Base-by-base conservation (phyloP, 352 stramenopile species). In the Phytophthora sojae region DNA sequence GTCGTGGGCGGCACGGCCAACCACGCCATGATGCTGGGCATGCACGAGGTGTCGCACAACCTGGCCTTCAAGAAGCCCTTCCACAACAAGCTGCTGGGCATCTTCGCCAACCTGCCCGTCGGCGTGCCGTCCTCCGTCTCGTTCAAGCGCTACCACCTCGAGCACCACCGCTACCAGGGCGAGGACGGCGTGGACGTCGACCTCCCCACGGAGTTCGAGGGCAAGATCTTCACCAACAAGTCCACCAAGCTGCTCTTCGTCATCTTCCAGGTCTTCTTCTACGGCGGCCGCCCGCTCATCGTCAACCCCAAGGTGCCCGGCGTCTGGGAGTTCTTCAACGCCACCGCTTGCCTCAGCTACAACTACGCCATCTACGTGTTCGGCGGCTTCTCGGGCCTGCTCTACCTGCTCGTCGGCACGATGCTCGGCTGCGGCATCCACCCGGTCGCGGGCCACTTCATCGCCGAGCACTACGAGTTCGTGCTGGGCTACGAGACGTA, bases 141-240 rank as follows among this genome's bases (percentile, higher is more conserved):
- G 25, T 99, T 99, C 81, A 99, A 98, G 81, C 80, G 94, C 11
- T 99, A 99, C 82, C 97, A 99, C 81, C 92, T 98, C 76, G 96
- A 99, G 69, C 97, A 99, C 87, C 97, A 99, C 82, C 90, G 94
- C 23, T 98, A 97, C 76, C 94, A 99, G 79, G 97, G 97, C 54
- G 92, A 97, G 44, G 86, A 99, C 54, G 86, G 89, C 57, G 78
- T 98, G 12, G 97, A 99, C 76, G 88, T 98, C 7, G 97, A 99
- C 67, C 88, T 99, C 35, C 96, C 97, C 0, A 98, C 95, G 1
- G 69, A 87, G 4, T 63, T 90, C 12, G 97, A 99, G 76, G 94
- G 82, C 49, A 86, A 92, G 58, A 87, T 98, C 58, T 97, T 99
- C 76, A 83, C 75, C 71, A 93, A 81, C 67, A 94, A 85, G 60